Evolutionary conservation across 1,284 basidiomycete species (phyloP).

Genomic region (Cerioporus squamosus): DNA sequence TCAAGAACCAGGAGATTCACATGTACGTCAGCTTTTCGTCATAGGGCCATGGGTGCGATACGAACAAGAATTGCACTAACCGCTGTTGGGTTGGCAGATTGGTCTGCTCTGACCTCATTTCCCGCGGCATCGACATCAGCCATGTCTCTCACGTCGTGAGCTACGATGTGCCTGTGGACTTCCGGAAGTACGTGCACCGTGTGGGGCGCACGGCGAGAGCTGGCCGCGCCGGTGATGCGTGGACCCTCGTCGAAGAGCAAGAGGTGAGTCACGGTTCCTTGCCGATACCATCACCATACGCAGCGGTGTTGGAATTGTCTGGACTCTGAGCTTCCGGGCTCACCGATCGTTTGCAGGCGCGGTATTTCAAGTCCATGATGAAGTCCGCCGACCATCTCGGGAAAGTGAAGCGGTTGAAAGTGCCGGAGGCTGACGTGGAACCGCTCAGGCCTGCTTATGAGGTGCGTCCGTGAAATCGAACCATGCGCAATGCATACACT

Average conservation of each 20-base stretch:
- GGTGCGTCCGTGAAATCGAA: constrained; percentile 40
- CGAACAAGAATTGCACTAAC: too few species aligned
- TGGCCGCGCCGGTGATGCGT: constrained; percentile 84
- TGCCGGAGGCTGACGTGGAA: constrained; percentile 67
- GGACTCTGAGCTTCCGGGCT: not conserved
- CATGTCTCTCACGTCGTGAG: constrained; percentile 91
- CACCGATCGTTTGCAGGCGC: constrained; percentile 56
- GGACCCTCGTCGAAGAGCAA: constrained; percentile 95
- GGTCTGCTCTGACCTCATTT: constrained; percentile 94
- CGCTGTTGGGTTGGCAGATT: constrained; percentile 52
- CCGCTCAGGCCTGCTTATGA: constrained; percentile 68
- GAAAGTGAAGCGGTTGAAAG: constrained; percentile 73
- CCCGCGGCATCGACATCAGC: constrained; percentile 95
- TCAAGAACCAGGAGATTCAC: constrained; percentile 82
- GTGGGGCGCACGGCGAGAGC: constrained; percentile 95
- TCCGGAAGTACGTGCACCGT: constrained; percentile 97
- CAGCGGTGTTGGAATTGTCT: not conserved
- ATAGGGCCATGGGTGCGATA: too few species aligned
- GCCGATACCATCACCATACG: too few species aligned
- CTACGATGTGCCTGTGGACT: constrained; percentile 96
- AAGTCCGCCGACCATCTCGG: constrained; percentile 76
- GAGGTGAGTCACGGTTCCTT: constrained; percentile 60
- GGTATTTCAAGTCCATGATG: constrained; percentile 89
- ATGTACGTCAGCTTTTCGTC: constrained; percentile 58
- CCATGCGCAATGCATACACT: not conserved